A percentile compares a stretch with the other conserved stretches of the same genome.
Evolutionary conservation across 495 filamentous ascomycete species (phyloP).

Genomic region (Tuber borchii): DNA sequence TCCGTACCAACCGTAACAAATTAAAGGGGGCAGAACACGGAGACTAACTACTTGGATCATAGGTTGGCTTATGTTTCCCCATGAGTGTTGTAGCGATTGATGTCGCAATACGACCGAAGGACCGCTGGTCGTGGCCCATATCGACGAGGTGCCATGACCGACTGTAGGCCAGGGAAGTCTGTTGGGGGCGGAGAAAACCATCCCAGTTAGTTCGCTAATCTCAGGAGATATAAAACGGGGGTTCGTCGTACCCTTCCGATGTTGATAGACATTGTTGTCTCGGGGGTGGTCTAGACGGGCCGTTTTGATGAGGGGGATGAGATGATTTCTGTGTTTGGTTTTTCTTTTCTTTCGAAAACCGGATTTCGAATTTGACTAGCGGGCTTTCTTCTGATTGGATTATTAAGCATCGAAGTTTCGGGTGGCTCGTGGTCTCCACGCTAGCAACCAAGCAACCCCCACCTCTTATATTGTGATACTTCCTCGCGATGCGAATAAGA

Average conservation of each 20-base stretch:
- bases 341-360: neutral
- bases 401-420: conserved; percentile 20
- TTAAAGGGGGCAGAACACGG: neutral
- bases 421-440: neutral
- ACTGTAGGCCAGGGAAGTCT: conserved; percentile 96
- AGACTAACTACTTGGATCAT: conserved; percentile 58
- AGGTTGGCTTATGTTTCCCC: conserved; percentile 99
- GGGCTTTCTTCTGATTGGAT: neutral
- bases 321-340: neutral
- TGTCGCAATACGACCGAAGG: conserved; percentile 83
- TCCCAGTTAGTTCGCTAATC: conserved; percentile 4
- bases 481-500: neutral
- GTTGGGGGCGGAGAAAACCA: conserved; percentile 6
- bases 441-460: conserved; percentile 1
- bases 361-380: conserved; percentile 12
- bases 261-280: conserved; percentile 57
- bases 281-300: conserved; percentile 2
- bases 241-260: conserved; percentile 55
- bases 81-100: conserved; percentile 86
- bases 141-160: conserved; percentile 85
- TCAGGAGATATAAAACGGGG: neutral
- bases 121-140: conserved; percentile 59
- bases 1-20: conserved; percentile 51
- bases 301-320: conserved; percentile 5
- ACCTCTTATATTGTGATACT: neutral